These are phyloP conservation scores for Teunomyces pallodes DNA, from an alignment of 805 yeast genomes.

Conservation along the genomic window DNA sequence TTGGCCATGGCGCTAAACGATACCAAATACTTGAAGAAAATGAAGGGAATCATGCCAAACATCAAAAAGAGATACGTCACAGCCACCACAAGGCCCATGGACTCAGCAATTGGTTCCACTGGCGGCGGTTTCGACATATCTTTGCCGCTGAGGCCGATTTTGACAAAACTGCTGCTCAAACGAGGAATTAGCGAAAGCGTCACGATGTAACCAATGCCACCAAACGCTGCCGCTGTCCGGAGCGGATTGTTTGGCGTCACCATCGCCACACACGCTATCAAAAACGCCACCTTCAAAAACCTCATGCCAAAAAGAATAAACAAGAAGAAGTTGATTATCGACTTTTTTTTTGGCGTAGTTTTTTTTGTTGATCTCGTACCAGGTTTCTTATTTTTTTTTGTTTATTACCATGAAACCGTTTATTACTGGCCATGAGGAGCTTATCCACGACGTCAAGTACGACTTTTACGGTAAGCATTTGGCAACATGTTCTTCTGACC, in stretches of 20 bases:
- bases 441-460: constrained; percentile 85
- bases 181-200: constrained; percentile 66
- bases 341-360: not conserved
- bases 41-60: constrained; percentile 83
- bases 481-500: constrained; percentile 95
- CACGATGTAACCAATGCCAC: constrained; percentile 61
- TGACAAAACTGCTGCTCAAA: constrained; percentile 62
- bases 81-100: constrained; percentile 89
- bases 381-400: too few species aligned
- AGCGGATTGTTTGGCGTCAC: constrained; percentile 47
- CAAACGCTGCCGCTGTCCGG: constrained; percentile 62
- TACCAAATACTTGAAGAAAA: constrained; percentile 74
- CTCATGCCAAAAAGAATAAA: not conserved
- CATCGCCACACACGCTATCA: constrained; percentile 18
- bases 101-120: constrained; percentile 65
- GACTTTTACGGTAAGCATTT: constrained; percentile 90
- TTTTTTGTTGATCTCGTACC: too few species aligned
- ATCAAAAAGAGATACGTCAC: constrained; percentile 75
- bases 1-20: constrained; percentile 39
- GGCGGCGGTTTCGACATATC: constrained; percentile 85
- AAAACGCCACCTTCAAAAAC: constrained; percentile 8
- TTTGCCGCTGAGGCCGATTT: constrained; percentile 79
- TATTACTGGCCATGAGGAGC: constrained; percentile 88
- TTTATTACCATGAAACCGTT: constrained; percentile 54
- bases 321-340: not conserved